Evolutionary conservation across 495 filamentous ascomycete species (phyloP).

Genomic region (Podospora pseudopauciseta): DNA sequence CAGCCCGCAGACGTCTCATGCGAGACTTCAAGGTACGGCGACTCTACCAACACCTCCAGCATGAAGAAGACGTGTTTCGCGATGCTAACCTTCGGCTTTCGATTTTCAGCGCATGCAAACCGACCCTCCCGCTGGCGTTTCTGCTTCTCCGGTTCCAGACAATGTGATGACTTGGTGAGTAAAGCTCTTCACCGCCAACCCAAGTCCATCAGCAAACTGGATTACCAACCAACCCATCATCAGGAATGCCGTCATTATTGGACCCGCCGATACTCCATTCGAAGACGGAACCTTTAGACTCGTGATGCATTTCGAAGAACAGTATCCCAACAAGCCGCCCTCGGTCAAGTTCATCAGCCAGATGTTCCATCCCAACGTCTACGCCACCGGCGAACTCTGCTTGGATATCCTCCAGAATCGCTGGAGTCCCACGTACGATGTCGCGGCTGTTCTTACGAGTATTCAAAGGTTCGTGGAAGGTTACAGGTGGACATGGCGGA

Average conservation of each 20-base stretch:
- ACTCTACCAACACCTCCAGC: constrained; percentile 8
- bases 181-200: not conserved
- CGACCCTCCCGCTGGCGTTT: constrained; percentile 94
- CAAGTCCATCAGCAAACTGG: not conserved
- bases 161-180: constrained; percentile 99
- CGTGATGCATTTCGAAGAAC: constrained; percentile 98
- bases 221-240: constrained; percentile 7
- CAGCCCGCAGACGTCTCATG: constrained; percentile 92
- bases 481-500: not conserved
- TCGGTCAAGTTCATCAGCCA: constrained; percentile 97
- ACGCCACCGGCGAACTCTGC: constrained; percentile 93
- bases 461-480: constrained; percentile 75
- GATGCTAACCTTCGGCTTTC: constrained; percentile 17
- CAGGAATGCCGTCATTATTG: constrained; percentile 99
- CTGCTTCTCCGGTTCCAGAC: constrained; percentile 92
- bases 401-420: constrained; percentile 96
- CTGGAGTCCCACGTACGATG: constrained; percentile 98
- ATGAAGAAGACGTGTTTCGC: not conserved
- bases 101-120: constrained; percentile 90
- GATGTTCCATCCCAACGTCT: constrained; percentile 99
- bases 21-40: constrained; percentile 91
- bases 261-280: constrained; percentile 94
- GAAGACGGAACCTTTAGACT: constrained; percentile 97
- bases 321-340: constrained; percentile 96
- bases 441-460: constrained; percentile 93